phyloP scores from a whole-genome alignment of 495 filamentous ascomycete species.

The Penicillium angulare region DNA sequence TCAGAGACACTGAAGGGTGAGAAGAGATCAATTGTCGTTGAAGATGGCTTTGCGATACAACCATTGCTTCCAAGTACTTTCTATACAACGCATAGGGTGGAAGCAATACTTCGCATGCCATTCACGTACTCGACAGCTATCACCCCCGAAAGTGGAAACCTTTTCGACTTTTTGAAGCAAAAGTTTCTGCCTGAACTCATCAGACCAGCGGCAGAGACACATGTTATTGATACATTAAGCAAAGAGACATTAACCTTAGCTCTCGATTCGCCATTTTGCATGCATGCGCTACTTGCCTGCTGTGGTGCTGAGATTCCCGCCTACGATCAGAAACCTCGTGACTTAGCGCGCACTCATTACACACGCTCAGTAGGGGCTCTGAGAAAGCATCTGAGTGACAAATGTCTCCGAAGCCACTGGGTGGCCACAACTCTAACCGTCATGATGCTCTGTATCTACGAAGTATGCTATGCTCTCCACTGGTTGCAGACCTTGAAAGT shows the following conservation, averaged over 20 bases:
- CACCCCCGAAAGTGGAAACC: conserved; percentile 5
- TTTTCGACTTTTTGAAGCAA: conserved; percentile 17
- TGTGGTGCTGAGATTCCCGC: conserved; percentile 20
- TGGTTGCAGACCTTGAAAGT: not conserved
- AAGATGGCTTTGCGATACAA: not conserved
- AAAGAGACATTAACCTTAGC: conserved; percentile 14
- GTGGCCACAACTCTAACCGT: conserved; percentile 12
- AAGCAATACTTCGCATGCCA: not conserved
- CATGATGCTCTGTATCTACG: conserved; percentile 25
- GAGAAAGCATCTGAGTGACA: conserved; percentile 1
- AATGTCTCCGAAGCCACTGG: not conserved
- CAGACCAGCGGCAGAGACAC: conserved; percentile 8
- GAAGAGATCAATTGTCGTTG: not conserved
- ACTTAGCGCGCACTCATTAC: conserved; percentile 14
- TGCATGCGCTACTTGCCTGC: conserved; percentile 25
- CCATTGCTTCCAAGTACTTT: not conserved
- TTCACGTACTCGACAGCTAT: conserved; percentile 8
- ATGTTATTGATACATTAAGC: conserved; percentile 9
- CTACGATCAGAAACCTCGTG: conserved; percentile 1
- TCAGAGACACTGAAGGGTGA: too few species aligned
- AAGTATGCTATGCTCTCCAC: conserved; percentile 10
- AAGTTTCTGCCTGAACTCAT: conserved; percentile 21
- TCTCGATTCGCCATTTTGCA: conserved; percentile 10
- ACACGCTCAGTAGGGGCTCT: conserved; percentile 11
- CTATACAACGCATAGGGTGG: not conserved